Evolutionary conservation across 106 monocot species (phyloP).

Genomic region (Agapanthus africanus): DNA sequence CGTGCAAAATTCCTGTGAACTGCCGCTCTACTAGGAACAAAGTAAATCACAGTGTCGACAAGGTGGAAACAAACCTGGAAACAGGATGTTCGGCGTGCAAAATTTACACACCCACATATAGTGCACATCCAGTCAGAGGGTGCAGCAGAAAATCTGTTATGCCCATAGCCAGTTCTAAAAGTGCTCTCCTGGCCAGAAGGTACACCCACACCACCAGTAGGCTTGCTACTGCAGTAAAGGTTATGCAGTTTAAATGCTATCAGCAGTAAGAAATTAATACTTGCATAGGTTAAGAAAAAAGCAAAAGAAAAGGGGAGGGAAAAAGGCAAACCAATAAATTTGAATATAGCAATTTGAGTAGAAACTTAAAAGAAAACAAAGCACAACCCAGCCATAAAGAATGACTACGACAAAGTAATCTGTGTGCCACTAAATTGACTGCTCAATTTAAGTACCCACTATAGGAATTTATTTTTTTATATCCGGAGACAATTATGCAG

Average conservation of each 20-base stretch:
- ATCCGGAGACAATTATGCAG: too few species aligned
- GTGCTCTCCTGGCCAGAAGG: slow-evolving; percentile 46
- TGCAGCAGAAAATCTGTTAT: slow-evolving; percentile 30
- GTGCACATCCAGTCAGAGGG: slow-evolving; percentile 93
- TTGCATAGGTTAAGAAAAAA: too few species aligned
- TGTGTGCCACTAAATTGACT: not conserved
- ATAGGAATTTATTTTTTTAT: too few species aligned
- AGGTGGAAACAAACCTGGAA: slow-evolving; percentile 63
- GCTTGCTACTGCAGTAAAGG: too few species aligned
- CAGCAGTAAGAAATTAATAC: not conserved
- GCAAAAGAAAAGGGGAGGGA: too few species aligned
- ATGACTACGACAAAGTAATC: not conserved
- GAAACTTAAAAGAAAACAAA: not conserved
- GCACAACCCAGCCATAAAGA: not conserved
- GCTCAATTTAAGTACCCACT: not conserved
- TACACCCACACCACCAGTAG: slow-evolving; percentile 63
- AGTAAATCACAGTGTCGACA: not conserved
- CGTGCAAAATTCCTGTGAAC: not conserved
- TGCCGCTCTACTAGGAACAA: not conserved
- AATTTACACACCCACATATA: slow-evolving; percentile 96
- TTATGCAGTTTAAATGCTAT: too few species aligned
- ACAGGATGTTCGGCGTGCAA: slow-evolving; percentile 90
- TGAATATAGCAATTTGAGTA: not conserved
- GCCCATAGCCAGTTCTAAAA: slow-evolving; percentile 41
- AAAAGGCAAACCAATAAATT: not conserved